Conservation (phyloP, 768 basidiomycete species). For the Leucosporidium scottii region DNA sequence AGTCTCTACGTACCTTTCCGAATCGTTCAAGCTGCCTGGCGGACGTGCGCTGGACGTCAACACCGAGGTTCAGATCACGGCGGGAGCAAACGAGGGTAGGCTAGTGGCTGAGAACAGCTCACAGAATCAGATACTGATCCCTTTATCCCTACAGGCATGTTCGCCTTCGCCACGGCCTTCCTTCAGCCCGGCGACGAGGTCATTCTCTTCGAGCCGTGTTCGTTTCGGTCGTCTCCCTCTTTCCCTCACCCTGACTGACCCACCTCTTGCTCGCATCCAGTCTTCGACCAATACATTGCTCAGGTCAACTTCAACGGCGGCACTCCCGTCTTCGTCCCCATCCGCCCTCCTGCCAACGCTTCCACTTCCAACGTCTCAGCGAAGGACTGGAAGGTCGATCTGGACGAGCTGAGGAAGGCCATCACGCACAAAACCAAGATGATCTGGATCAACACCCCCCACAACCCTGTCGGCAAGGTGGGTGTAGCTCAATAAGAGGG, state of each 20-base stretch:
- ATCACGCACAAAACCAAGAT: constrained; percentile 86
- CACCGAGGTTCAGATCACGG: constrained; percentile 83
- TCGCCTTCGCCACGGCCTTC: constrained; percentile 77
- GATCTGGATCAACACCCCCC: constrained; percentile 79
- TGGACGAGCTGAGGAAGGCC: constrained; percentile 78
- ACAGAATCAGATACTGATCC: not conserved
- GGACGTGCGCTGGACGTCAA: constrained; percentile 68
- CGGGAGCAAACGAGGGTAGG: constrained; percentile 92
- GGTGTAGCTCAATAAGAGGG: no score
- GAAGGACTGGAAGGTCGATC: constrained; percentile 80
- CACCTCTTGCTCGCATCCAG: not conserved
- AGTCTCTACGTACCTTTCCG: constrained; percentile 69
- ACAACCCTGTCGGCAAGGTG: constrained; percentile 91
- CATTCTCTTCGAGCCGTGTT: constrained; percentile 79
- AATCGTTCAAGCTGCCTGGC: constrained; percentile 49
- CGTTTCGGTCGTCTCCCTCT: constrained; percentile 6
- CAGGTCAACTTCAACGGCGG: constrained; percentile 52
- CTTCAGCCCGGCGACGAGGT: constrained; percentile 90
- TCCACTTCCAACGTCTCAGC: constrained; percentile 49
- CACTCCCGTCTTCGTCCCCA: constrained; percentile 83
- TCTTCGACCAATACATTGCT: constrained; percentile 36
- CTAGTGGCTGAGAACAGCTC: not conserved
- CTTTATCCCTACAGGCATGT: constrained; percentile 59
- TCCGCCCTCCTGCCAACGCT: constrained; percentile 68
- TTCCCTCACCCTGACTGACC: not conserved